Base-by-base conservation (phyloP, 108 stramenopile genomes). In the Nitzschia sp. region DNA sequence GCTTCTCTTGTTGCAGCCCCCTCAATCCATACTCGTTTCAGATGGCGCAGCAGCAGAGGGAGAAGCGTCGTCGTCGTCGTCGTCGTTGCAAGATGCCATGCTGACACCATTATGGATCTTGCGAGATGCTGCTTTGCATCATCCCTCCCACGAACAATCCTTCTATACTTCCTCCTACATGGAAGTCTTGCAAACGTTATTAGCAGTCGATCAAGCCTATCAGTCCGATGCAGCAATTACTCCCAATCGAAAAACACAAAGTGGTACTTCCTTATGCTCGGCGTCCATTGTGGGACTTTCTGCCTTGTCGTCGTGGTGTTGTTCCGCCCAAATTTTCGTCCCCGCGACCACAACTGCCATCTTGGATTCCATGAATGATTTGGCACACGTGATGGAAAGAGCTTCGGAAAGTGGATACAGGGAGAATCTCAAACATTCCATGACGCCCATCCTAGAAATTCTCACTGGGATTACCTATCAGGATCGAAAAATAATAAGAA, bases 221-320 rank as follows among this genome's bases (percentile, higher is more conserved):
- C 26, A 53, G 25, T 31, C 61, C 21, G 63, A 76, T 60, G n/a
- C n/a, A n/a, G n/a, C n/a, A n/a, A n/a, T n/a, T n/a, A n/a, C n/a
- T n/a, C 0, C 41, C 8, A 21, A 38, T 11, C 45, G 22, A 11
- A 19, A 28, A 29, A 31, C 29, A 31, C 61, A 32, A 30, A 45
- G 44, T 4, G 38, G 26, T 13, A 15, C 56, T n/a, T 16, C 56
- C 15, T 19, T 80, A 13, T 74, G 73, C 30, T 29, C 61, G 6
- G 70, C 80, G 16, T 70, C 74, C 8, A 75, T 75, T 53, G 80
- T 80, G 22, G 80, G 80, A 8, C 66, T 80, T 2, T 65, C 74
- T 1, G 45, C 72, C 54, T 48, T 80, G 50, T 75, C 80, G 4
- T 35, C 74, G 17, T 70, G 76, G 66, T 80, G 80, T 53, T 27